These are phyloP conservation scores for Copromyces sp. DNA, from an alignment of 495 filamentous ascomycete species.

Conservation along the genomic window DNA sequence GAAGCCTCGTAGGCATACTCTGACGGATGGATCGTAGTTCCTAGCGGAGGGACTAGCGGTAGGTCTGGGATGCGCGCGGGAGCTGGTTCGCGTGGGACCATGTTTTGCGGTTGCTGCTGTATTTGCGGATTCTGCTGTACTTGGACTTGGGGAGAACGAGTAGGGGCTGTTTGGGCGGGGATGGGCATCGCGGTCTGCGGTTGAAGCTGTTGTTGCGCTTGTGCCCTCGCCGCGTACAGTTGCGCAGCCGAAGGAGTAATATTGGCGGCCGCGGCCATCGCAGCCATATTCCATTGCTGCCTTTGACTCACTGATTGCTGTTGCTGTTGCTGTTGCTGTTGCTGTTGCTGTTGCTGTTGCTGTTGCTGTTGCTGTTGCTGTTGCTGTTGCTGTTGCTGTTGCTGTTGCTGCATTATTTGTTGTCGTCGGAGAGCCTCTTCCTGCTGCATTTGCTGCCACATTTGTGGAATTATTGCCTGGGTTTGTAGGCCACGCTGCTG, in stretches of 20 bases:
- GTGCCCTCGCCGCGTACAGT: not conserved
- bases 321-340: not conserved
- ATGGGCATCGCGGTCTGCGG: not conserved
- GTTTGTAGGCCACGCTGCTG: not conserved
- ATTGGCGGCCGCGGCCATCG: not conserved
- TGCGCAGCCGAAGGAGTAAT: not conserved
- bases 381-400: not conserved
- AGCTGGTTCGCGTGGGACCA: not conserved
- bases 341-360: not conserved
- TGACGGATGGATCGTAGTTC: constrained; percentile 6
- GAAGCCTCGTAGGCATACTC: constrained; percentile 30
- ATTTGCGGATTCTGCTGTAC: not conserved
- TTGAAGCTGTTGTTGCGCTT: not conserved
- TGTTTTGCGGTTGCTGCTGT: not conserved
- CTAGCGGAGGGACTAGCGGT: not conserved
- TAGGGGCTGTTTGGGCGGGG: not conserved
- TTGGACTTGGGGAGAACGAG: not conserved
- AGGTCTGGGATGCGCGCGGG: not conserved
- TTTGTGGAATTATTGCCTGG: not conserved
- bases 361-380: not conserved
- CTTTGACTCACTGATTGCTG: not conserved
- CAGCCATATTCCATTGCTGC: not conserved
- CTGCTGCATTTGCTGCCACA: not conserved
- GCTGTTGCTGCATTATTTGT: not conserved
- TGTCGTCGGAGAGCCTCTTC: not conserved